Evolutionary conservation across 176 grass and related monocot species (phyloP).

Genomic region (Carex scoparia): DNA sequence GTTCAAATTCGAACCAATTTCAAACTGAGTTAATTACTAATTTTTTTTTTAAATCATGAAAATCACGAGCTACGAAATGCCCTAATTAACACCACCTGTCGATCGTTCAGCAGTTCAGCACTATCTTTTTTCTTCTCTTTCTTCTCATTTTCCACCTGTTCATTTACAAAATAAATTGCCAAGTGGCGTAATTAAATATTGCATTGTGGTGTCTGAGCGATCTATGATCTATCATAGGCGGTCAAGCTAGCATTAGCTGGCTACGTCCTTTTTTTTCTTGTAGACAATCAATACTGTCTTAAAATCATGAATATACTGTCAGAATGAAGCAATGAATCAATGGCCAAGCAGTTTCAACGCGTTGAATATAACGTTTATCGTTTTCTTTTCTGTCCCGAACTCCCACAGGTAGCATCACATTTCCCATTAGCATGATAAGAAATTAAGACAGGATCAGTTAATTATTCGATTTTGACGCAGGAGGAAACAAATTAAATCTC

Average conservation of each 20-base stretch:
- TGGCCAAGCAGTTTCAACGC: neutral
- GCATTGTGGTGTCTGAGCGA: neutral
- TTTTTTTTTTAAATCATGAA: too few species aligned
- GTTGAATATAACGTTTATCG: constrained; percentile 1
- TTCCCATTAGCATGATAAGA: neutral
- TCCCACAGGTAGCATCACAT: neutral
- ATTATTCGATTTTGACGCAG: neutral
- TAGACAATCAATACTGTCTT: neutral
- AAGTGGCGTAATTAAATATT: neutral
- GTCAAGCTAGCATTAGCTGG: neutral
- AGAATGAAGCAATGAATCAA: neutral
- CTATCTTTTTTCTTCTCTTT: neutral
- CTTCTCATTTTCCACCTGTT: neutral
- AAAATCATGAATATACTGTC: constrained; percentile 13
- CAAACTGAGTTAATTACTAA: too few species aligned
- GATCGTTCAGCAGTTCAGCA: neutral
- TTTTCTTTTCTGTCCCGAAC: neutral
- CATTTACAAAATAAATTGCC: neutral
- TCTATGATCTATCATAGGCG: neutral
- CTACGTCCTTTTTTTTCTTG: neutral
- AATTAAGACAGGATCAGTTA: neutral
- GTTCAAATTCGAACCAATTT: too few species aligned
- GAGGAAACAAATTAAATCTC: neutral
- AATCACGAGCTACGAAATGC: too few species aligned
- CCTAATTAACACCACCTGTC: neutral